Base-by-base conservation (phyloP, 2,329 filamentous ascomycete genomes). In the Phialophora expanda region DNA sequence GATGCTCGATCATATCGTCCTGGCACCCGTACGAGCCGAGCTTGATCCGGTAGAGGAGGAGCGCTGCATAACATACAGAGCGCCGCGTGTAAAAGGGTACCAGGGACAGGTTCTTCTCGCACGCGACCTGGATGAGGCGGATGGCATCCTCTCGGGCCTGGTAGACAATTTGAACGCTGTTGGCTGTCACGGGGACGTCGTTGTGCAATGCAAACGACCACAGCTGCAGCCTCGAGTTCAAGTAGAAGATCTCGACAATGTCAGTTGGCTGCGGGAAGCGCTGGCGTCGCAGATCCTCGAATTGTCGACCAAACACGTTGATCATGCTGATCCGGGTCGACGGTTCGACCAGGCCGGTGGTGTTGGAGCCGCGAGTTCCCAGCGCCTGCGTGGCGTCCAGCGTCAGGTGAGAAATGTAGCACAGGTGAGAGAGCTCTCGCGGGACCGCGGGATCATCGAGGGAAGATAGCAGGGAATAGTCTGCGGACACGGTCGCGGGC, bases 181-280 rank as follows among this genome's bases (percentile, higher is more conserved):
- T 50, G 3, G 62, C 34, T 1, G 62, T 46, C n/a, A 58, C 20
- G 14, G 66, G 66, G 12, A 65, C 48, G 62, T 67, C 66, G 30
- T 65, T 55, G 38, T 62, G 66, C 14, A 67, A n/a, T 0, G 59
- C 58, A 32, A 65, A 67, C 7, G 66, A 67, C 62, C 62, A 65
- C 8, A 67, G 44, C 28, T 65, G 66, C 8, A 67, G 57, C 46
- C 34, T 65, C 30, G 66, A 67, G 54, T 48, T 58, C 20, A 67
- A 30, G 28, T 58, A 65, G 55, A 62, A 57, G 20, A 67, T 65
- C 28, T 67, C 66, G 4, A 60, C 66, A n/a, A 65, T 57, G 7
- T 67, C 66, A 20, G 48, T 58, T 12, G 56, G 51, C 41, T 48
- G 5, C 1, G 62, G 53, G 48, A 67, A 53, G 7, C 50, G 46